phyloP scores from a whole-genome alignment of 164 flowering plant genomes.

The Stephania japonica region DNA sequence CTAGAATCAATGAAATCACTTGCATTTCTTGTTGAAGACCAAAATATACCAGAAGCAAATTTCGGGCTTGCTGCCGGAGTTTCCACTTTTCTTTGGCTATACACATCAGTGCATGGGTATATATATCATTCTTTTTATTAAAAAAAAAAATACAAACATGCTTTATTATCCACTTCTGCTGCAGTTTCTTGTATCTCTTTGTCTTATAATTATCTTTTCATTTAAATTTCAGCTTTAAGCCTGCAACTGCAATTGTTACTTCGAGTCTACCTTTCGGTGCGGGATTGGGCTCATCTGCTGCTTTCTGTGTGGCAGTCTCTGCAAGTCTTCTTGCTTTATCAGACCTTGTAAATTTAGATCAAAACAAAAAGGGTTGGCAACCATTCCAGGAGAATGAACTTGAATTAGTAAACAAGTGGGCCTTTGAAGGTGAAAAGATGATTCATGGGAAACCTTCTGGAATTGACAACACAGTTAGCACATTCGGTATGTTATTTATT shows the following conservation, averaged over 20 bases:
- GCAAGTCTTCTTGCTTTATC: slow-evolving; percentile 70
- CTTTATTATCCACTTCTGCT: neutral
- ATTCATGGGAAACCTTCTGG: slow-evolving; percentile 99
- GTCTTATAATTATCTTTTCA: neutral
- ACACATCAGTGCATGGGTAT: slow-evolving; percentile 73
- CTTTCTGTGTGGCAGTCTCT: slow-evolving; percentile 87
- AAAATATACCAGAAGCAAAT: slow-evolving; percentile 75
- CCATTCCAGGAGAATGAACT: slow-evolving; percentile 47
- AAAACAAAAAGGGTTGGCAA: slow-evolving; percentile 57
- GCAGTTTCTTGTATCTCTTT: neutral
- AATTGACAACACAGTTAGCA: slow-evolving; percentile 93
- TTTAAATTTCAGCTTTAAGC: slow-evolving; percentile 49
- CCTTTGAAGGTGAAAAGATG: slow-evolving; percentile 93
- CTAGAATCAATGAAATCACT: slow-evolving; percentile 37
- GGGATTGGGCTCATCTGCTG: slow-evolving; percentile 96
- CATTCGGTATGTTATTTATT: slow-evolving; percentile 60
- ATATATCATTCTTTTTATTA: neutral
- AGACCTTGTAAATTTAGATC: slow-evolving; percentile 36
- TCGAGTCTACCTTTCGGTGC: slow-evolving; percentile 93
- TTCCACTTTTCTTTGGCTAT: slow-evolving; percentile 78
- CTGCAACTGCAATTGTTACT: slow-evolving; percentile 62
- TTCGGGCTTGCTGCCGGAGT: slow-evolving; percentile 68
- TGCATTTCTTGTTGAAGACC: slow-evolving; percentile 56
- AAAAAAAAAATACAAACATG: neutral
- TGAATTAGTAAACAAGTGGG: slow-evolving; percentile 89